Base-by-base conservation (phyloP, 2,329 filamentous ascomycete species). In the Botryotinia convoluta region DNA sequence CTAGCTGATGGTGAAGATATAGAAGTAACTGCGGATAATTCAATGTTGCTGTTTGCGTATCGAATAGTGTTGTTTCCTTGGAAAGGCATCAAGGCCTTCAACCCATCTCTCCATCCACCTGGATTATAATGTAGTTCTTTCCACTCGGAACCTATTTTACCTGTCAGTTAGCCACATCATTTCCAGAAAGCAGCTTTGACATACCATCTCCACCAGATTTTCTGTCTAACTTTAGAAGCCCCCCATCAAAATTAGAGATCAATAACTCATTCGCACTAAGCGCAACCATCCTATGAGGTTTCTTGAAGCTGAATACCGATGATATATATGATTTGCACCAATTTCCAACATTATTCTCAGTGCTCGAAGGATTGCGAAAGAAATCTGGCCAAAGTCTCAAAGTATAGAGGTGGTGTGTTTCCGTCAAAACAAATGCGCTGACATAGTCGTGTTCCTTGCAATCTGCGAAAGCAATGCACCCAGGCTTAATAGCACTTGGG, bases 401-500 rank as follows among this genome's bases (percentile, higher is more conserved):
- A 20, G 93, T 94, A 83, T 95, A 95, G 29, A 99, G 86, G 76
- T 93, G 90, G 79, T 91, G 93, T n/a, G 88, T 86, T 75, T 90
- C 88, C 74, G 95, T 95, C 79, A 97, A 86, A 69, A 93, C 92
- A 82, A 94, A 97, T 61, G 94, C 87, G 77, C 88, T 92, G 69
- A 98, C 84, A 74, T 90, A 88, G 85, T 97, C 93, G 79, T 92
- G 91, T 74, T 93, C 92, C 75, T 90, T 86, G 10, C 91, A 87
- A 80, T 99, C 96, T 48, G 93, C 90, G 75, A 99, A 89, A 18
- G 92, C 92, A 74, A 99, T 88, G 77, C 95, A 96, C 39, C 90
- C 89, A 14, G 91, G 88, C 75, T 92, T 88, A 65, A 98, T 92
- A 9, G 89, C 84, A 73, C 90, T 88, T 29, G 90, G 86, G 78